A percentile compares a stretch with the other conserved stretches of the same genome.
These are phyloP conservation scores for Sindora glabra DNA, from an alignment of 306 rosid species.

Conservation along the genomic window DNA sequence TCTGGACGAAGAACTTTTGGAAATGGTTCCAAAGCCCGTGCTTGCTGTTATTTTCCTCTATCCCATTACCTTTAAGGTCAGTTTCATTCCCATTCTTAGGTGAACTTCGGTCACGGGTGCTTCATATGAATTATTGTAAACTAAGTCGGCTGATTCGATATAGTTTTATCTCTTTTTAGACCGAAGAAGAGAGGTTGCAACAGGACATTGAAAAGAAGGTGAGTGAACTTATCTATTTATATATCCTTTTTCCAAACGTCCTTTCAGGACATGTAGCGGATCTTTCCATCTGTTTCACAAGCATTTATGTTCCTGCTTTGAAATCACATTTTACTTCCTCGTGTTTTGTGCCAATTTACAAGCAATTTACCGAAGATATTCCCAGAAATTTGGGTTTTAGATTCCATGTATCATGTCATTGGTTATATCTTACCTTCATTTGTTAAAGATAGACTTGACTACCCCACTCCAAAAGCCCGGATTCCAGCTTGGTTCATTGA, in stretches of 20 bases:
- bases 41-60: slow-evolving; percentile 90
- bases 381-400: not conserved
- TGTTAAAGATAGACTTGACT: no score
- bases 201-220: slow-evolving; percentile 56
- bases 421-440: no score
- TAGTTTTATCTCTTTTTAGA: slow-evolving; percentile 34
- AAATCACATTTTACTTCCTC: no score
- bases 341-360: no score
- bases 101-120: not conserved
- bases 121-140: not conserved
- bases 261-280: no score
- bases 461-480: no score
- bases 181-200: slow-evolving; percentile 77
- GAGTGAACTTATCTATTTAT: slow-evolving; percentile 8
- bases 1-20: slow-evolving; percentile 74
- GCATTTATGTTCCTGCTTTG: not conserved
- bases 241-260: not conserved
- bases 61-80: slow-evolving; percentile 70
- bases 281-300: no score
- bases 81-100: not conserved
- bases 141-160: slow-evolving; percentile 7
- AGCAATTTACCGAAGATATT: no score
- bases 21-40: slow-evolving; percentile 96
- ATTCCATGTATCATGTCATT: not conserved
- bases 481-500: no score